Conservation (phyloP, 2,329 filamentous ascomycete genomes). For the Magnaporthales sp. region DNA sequence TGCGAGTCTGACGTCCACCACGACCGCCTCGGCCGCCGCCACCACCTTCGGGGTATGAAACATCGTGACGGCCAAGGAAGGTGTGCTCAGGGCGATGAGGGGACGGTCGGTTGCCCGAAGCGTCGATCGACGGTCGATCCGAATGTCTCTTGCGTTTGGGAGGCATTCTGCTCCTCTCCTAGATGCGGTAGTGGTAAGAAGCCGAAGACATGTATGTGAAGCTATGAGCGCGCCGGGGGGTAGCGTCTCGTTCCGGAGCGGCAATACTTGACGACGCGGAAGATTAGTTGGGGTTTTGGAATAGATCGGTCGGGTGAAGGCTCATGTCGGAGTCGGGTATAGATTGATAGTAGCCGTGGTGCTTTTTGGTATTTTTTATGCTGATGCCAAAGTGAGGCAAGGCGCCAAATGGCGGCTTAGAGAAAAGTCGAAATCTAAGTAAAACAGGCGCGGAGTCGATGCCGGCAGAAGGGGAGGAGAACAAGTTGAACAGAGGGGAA, state of each 20-base stretch:
- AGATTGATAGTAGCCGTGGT: not conserved
- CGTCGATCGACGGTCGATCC: conserved; percentile 39
- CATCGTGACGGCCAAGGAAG: conserved; percentile 47
- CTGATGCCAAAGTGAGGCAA: conserved; percentile 1
- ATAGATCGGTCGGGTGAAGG: not conserved
- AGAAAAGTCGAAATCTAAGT: not conserved
- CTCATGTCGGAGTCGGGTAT: not conserved
- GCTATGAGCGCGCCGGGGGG: not conserved
- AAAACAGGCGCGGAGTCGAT: conserved; percentile 1
- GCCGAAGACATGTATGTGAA: not conserved
- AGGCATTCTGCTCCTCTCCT: conserved; percentile 33
- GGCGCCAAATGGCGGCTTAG: not conserved
- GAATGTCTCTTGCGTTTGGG: conserved; percentile 49
- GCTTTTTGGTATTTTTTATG: not conserved
- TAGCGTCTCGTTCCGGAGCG: not conserved
- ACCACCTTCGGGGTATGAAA: conserved; percentile 35
- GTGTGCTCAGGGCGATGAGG: conserved; percentile 55
- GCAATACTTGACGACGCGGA: not conserved
- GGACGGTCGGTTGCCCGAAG: conserved; percentile 42
- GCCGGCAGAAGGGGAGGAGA: not conserved
- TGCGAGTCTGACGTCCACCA: conserved; percentile 33
- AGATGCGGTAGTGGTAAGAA: not conserved
- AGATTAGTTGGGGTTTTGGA: not conserved
- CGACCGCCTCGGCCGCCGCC: conserved; percentile 34
- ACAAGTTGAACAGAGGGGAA: not conserved